These are phyloP conservation scores for Clarireedia homoeocarpa DNA, from an alignment of 2,329 filamentous ascomycete species.

Conservation along the genomic window DNA sequence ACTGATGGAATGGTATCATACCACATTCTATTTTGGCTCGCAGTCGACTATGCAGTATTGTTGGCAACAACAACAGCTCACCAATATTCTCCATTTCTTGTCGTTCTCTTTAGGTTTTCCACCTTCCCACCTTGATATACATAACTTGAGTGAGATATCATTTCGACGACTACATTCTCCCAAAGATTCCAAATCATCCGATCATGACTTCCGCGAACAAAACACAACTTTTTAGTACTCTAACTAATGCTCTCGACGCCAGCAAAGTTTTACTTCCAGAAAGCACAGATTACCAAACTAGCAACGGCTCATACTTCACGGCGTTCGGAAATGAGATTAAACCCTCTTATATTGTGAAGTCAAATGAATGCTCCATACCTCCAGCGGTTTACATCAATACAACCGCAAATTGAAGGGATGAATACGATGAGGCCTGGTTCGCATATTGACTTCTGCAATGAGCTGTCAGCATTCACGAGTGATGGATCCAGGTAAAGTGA, in stretches of 20 bases:
- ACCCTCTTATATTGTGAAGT: neutral
- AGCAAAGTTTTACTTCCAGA: neutral
- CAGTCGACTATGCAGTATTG: neutral
- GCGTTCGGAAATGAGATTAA: neutral
- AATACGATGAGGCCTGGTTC: neutral
- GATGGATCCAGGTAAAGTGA: neutral
- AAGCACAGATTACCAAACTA: neutral
- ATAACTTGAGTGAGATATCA: neutral
- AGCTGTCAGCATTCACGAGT: neutral
- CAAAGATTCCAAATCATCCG: neutral
- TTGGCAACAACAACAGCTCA: neutral
- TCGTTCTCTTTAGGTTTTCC: neutral
- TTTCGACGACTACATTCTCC: neutral
- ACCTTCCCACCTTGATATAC: neutral
- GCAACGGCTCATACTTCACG: neutral
- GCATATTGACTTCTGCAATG: neutral
- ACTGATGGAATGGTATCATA: neutral
- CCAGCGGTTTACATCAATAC: slow-evolving; percentile 4
- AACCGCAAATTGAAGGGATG: slow-evolving; percentile 3
- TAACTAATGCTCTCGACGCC: neutral
- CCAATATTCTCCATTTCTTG: neutral
- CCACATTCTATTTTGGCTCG: neutral
- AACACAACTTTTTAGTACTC: neutral
- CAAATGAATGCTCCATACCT: neutral
- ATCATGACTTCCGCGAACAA: neutral